These are phyloP conservation scores for Schizochytrium sp. DNA, from an alignment of 108 stramenopile genomes.

Conservation along the genomic window DNA sequence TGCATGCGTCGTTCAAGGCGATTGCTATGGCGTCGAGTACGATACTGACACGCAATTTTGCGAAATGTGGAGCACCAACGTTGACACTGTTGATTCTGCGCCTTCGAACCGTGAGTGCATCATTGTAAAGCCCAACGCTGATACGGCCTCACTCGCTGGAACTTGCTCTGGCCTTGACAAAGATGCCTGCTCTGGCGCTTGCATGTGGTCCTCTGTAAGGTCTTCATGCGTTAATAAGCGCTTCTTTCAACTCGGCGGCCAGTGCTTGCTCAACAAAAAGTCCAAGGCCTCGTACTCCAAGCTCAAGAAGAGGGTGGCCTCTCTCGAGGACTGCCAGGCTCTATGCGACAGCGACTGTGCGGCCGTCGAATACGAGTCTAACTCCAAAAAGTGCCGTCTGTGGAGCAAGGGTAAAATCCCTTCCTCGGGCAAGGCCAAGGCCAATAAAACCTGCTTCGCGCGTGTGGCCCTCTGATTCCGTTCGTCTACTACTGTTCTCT, in stretches of 20 bases:
- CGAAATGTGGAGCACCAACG: no score
- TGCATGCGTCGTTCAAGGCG: no score
- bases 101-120: neutral
- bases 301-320: neutral
- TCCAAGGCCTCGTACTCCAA: neutral
- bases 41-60: no score
- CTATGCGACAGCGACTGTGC: neutral
- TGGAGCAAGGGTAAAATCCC: neutral
- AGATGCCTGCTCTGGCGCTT: neutral
- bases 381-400: neutral
- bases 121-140: neutral
- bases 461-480: neutral
- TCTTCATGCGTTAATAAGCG: neutral
- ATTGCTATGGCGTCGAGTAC: no score
- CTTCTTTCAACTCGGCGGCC: neutral
- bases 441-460: neutral
- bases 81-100: neutral
- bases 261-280: neutral
- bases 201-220: neutral
- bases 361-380: neutral
- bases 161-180: neutral
- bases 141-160: neutral
- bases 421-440: neutral
- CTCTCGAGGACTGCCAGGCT: neutral
- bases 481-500: no score